A percentile compares a stretch with the other conserved stretches of the same genome.
Conservation (phyloP, 768 basidiomycete species). For the Collybiopsis luxurians region DNA sequence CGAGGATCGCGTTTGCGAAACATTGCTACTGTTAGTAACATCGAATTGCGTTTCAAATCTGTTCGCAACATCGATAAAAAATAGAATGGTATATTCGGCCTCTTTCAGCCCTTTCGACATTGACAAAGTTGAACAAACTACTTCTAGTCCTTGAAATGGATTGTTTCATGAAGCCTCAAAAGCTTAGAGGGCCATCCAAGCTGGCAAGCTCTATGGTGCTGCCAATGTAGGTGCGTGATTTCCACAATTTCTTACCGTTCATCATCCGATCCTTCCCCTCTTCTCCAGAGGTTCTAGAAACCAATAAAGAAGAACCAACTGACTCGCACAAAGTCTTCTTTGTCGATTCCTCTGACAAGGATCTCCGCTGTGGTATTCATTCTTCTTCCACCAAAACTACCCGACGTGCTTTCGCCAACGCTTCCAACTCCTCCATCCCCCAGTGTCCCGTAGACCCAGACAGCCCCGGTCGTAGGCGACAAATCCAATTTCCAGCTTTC, state of each 20-base stretch:
- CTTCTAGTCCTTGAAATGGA: slow-evolving; percentile 75
- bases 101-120: neutral
- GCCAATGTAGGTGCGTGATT: slow-evolving; percentile 78
- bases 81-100: slow-evolving; percentile 49
- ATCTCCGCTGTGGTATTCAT: slow-evolving; percentile 99
- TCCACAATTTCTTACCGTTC: no score
- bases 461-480: slow-evolving; percentile 92
- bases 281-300: slow-evolving; percentile 80
- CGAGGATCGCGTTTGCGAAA: no score
- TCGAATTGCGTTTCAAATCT: slow-evolving; percentile 94
- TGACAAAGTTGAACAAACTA: no score
- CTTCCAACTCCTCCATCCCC: slow-evolving; percentile 46
- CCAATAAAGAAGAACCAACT: slow-evolving; percentile 66
- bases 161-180: slow-evolving; percentile 94
- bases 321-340: slow-evolving; percentile 84
- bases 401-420: slow-evolving; percentile 63
- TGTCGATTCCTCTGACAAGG: slow-evolving; percentile 96
- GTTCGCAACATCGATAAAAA: slow-evolving; percentile 98
- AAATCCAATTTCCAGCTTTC: slow-evolving; percentile 93
- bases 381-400: slow-evolving; percentile 93
- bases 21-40: slow-evolving; percentile 97
- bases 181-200: slow-evolving; percentile 88
- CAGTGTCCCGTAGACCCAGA: slow-evolving; percentile 34
- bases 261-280: no score
- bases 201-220: slow-evolving; percentile 89